Conservation (phyloP, 2,329 filamentous ascomycete genomes). For the Macroventuria anomochaeta region DNA sequence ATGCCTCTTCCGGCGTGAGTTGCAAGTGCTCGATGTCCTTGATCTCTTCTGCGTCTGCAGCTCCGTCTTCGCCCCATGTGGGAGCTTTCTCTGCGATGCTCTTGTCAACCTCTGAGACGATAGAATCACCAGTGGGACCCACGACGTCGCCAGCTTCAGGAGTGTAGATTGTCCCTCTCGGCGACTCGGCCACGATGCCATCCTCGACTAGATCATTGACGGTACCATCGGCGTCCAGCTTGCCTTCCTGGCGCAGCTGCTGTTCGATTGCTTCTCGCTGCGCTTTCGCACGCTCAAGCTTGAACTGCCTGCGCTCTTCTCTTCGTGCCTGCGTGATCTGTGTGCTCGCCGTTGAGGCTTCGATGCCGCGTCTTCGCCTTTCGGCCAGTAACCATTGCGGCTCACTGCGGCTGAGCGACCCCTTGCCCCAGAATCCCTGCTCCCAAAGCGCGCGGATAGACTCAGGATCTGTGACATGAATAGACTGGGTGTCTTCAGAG, state of each 20-base stretch:
- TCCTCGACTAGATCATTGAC: conserved; percentile 41
- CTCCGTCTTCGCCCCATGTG: conserved; percentile 13
- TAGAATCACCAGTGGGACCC: conserved; percentile 14
- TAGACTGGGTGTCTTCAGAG: conserved; percentile 79
- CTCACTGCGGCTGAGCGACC: conserved; percentile 89
- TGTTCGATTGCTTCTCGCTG: conserved; percentile 84
- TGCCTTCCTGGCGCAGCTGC: conserved; percentile 65
- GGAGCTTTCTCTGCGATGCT: conserved; percentile 13
- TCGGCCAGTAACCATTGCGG: conserved; percentile 90
- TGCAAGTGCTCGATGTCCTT: conserved; percentile 81
- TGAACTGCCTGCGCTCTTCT: conserved; percentile 81
- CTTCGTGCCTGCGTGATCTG: conserved; percentile 78
- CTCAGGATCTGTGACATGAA: conserved; percentile 79
- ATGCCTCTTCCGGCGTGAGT: conserved; percentile 85
- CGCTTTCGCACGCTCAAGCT: conserved; percentile 87
- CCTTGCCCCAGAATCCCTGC: conserved; percentile 97
- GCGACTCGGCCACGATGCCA: conserved; percentile 27
- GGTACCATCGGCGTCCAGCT: conserved; percentile 34
- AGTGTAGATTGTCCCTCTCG: conserved; percentile 28
- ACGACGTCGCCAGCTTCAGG: conserved; percentile 21
- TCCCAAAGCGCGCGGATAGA: conserved; percentile 88
- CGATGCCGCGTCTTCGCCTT: conserved; percentile 71
- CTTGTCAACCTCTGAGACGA: conserved; percentile 23
- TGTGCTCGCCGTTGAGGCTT: conserved; percentile 76
- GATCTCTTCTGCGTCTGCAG: conserved; percentile 23